Conservation (phyloP, 176 grass and related monocot genomes). For the Ensete glaucum region DNA sequence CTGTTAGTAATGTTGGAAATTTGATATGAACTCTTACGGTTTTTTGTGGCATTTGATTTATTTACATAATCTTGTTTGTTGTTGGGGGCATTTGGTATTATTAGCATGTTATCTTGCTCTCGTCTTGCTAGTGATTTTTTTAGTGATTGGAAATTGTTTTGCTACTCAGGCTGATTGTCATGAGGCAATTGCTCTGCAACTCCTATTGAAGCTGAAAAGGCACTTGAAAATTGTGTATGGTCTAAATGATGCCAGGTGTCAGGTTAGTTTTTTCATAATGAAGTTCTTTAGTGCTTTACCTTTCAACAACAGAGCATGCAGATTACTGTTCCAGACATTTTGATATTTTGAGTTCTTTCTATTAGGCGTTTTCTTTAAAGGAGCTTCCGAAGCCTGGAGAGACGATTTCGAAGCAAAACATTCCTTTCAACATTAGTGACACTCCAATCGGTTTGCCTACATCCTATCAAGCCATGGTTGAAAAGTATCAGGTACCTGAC, state of each 20-base stretch:
- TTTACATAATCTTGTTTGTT: neutral
- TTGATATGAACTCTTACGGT: too few relatives aligned
- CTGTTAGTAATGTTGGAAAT: too few relatives aligned
- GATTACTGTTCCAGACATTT: neutral
- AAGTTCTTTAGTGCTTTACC: neutral
- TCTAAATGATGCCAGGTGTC: constrained; percentile 79
- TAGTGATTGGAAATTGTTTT: neutral
- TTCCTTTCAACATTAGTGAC: constrained; percentile 59
- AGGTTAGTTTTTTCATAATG: constrained; percentile 34
- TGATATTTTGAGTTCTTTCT: constrained; percentile 27
- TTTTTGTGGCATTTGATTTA: too few relatives aligned
- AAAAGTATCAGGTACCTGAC: constrained; percentile 55
- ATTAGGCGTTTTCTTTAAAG: constrained; percentile 91
- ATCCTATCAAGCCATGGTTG: constrained; percentile 47
- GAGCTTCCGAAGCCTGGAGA: constrained; percentile 70
- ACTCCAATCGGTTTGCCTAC: constrained; percentile 45
- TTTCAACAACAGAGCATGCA: neutral
- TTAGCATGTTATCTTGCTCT: neutral
- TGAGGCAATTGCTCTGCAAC: constrained; percentile 74
- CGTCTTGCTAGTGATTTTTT: neutral
- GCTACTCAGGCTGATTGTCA: constrained; percentile 76
- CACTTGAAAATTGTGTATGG: constrained; percentile 87
- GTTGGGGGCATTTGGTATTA: neutral
- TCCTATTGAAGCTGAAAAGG: constrained; percentile 91
- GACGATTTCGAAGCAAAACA: constrained; percentile 71